Conservation (phyloP, 345 rosid genomes). For the Populus davidiana region DNA sequence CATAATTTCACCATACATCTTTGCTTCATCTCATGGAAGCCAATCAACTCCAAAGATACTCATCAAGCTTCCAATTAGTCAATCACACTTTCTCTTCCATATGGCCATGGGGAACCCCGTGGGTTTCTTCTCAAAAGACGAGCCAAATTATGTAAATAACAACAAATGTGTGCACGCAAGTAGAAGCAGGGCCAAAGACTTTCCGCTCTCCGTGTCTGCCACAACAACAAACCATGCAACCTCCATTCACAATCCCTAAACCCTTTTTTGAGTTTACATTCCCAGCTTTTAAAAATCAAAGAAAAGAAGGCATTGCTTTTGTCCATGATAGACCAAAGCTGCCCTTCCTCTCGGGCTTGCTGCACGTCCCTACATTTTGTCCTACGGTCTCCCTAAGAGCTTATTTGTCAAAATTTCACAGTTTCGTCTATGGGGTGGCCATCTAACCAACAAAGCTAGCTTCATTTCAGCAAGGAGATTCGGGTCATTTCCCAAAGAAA, state of each 20-base stretch:
- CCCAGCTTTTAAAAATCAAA: conserved; percentile 1
- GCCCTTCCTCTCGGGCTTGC: conserved; percentile 15
- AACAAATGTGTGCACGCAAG: background rate
- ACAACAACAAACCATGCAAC: conserved; percentile 12
- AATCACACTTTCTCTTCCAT: background rate
- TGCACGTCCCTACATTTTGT: conserved; percentile 18
- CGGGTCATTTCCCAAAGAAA: conserved; percentile 21
- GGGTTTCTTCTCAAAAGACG: conserved; percentile 41
- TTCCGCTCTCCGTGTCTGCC: conserved; percentile 36
- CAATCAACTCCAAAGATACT: background rate
- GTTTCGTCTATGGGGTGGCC: background rate
- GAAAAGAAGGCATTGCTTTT: conserved; percentile 1
- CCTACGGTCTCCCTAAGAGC: conserved; percentile 1
- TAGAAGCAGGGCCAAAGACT: conserved; percentile 18
- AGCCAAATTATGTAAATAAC: conserved; percentile 21
- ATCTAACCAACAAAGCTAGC: background rate
- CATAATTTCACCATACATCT: too few relatives aligned
- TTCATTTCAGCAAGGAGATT: conserved; percentile 20
- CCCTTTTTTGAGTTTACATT: conserved; percentile 8
- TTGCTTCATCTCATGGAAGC: background rate
- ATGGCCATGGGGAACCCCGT: background rate
- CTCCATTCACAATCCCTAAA: background rate
- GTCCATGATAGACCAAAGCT: conserved; percentile 6
- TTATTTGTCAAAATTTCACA: conserved; percentile 6
- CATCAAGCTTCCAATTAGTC: too few relatives aligned